Conservation (phyloP, 2,329 filamentous ascomycete genomes). For the Sphaerulina populicola region DNA sequence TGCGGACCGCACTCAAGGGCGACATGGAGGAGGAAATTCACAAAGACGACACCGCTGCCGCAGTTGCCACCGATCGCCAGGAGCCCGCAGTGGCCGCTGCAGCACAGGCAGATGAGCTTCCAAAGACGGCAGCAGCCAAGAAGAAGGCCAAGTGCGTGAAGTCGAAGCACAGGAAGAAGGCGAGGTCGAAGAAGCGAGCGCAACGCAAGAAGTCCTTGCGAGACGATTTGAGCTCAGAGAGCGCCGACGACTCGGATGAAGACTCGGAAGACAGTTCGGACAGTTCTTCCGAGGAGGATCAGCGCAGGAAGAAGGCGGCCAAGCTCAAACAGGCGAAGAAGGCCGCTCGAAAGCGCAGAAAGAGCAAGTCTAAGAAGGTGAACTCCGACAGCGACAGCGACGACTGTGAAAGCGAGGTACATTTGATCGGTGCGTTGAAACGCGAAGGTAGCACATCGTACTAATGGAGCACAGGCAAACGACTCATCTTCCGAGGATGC, state of each 20-base stretch:
- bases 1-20: conserved; percentile 18
- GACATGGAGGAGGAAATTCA: conserved; percentile 26
- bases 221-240: conserved; percentile 20
- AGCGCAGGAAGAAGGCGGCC: conserved; percentile 18
- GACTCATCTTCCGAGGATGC: conserved; percentile 21
- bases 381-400: conserved; percentile 17
- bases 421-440: background rate
- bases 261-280: conserved; percentile 19
- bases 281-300: conserved; percentile 22
- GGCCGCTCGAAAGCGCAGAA: conserved; percentile 19
- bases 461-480: conserved; percentile 1
- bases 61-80: conserved; percentile 12
- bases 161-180: conserved; percentile 20
- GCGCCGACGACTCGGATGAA: conserved; percentile 9
- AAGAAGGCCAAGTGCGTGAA: conserved; percentile 24
- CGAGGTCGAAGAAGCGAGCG: conserved; percentile 17
- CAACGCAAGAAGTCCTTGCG: conserved; percentile 17
- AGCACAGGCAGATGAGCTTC: conserved; percentile 8
- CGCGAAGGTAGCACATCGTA: background rate
- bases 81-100: conserved; percentile 10
- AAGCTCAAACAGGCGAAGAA: conserved; percentile 23
- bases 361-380: conserved; percentile 20
- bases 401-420: conserved; percentile 7
- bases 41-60: conserved; percentile 17
- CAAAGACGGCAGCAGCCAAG: conserved; percentile 13